phyloP scores from a whole-genome alignment of 768 basidiomycete species.

The Tulasnella sp. region DNA sequence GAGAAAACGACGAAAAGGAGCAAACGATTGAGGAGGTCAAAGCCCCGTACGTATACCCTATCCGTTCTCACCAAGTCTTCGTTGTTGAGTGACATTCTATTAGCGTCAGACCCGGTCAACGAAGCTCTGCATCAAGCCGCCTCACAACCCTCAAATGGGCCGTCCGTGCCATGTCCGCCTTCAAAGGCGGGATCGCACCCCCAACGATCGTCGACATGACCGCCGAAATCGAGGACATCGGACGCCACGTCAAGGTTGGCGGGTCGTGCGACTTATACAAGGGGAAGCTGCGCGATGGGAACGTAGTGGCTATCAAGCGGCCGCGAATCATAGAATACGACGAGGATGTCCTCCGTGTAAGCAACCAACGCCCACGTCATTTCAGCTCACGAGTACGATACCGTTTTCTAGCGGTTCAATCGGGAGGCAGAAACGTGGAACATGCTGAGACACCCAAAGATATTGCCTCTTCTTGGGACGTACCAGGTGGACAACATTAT shows the following conservation, averaged over 20 bases:
- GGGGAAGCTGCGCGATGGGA: background rate
- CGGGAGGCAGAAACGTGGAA: conserved; percentile 12
- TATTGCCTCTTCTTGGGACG: background rate
- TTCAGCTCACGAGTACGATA: background rate
- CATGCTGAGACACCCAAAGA: conserved; percentile 6
- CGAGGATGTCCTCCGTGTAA: background rate
- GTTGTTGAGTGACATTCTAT: too few relatives aligned
- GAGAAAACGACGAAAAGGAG: too few relatives aligned
- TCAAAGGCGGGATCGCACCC: background rate
- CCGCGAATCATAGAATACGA: conserved; percentile 6
- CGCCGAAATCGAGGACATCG: conserved; percentile 2
- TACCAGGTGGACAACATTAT: background rate
- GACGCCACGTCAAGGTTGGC: background rate
- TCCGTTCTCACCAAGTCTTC: too few relatives aligned
- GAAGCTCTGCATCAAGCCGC: background rate
- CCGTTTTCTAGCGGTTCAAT: background rate
- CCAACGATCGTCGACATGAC: conserved; percentile 3
- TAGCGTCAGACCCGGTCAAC: too few relatives aligned
- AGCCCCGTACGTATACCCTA: too few relatives aligned
- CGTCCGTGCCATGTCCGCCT: background rate
- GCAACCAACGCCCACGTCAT: background rate
- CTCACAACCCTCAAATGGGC: background rate
- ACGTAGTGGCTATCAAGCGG: conserved; percentile 7
- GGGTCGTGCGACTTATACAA: conserved; percentile 8
- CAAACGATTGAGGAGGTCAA: too few relatives aligned